Evolutionary conservation across 345 rosid genomes (phyloP), one percentile per base, ranked within the genome.

Genomic region (Litchi chinensis): DNA sequence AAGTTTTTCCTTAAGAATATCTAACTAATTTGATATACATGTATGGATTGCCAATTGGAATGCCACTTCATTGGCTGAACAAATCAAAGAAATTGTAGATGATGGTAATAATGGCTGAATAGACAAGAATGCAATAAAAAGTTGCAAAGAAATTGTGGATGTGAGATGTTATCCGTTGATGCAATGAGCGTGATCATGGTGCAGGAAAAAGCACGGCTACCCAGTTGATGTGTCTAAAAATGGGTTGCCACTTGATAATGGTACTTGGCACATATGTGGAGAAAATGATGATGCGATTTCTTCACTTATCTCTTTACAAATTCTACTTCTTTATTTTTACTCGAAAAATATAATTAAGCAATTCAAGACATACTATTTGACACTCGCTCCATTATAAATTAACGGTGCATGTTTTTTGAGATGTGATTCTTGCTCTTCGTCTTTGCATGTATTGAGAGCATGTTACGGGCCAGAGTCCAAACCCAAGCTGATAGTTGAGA

Each of bases 61-160:
- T 71, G 71, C 75, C 77, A 44, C 81, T 77, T 74, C 70, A 10
- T 21, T 37, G 26, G 74, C 79, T 50, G 79, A 62, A 43, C 57
- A 73, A 80, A 74, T 70, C 54, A 50, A 71, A 28, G 54, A 40
- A n/a, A 71, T 64, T 10, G 37, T 28, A 21, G 12, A 70, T 73
- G 44, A 32, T 24, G 39, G 70, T 46, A 64, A 80, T 82, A 77
- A 82, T 60, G 76, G 50, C 56, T 37, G 39, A 40, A 4, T 56
- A 19, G 39, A 52, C 39, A 50, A 52, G 19, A 2, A 22, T 10
- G 28, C 46, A n/a, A 10, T 10, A 9, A 41, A 68, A 43, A 5
- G 21, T 12, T 69, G 22, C 16, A 69, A 46, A 46, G 12, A 32
- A 32, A 32, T 32, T 32, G 37, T 32, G 37, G 37, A 32, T 32